Base-by-base conservation (phyloP, 169 alveolate genomes). In the Plasmodium gonderi region DNA sequence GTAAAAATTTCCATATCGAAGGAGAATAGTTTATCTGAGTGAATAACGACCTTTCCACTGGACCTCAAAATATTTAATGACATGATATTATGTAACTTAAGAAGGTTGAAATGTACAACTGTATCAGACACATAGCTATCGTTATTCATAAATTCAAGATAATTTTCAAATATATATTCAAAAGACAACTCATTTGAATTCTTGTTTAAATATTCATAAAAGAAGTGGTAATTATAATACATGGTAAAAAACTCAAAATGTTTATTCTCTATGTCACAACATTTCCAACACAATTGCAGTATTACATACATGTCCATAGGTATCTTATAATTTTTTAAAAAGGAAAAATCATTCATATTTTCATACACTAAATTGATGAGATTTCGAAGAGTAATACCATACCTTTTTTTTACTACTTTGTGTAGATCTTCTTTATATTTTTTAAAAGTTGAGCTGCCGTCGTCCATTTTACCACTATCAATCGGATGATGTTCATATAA, bases 1-100 rank as follows among this genome's bases (percentile, higher is more conserved):
- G 89, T 74, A 29, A 36, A 38, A 74, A 87, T 87, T 9, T 87
- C 93, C 93, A 87, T 87, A 44, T 87, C 93, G 45, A 87, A 87
- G 23, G 93, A 67, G 47, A 87, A 87, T 42, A 87, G 47, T n/a
- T 87, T 65, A 7, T 87, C 93, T 17, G 93, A 87, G 47, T 87
- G 93, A 38, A 87, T 87, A 20, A 54, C 87, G 17, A 87, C 87
- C 33, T 87, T 75, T 8, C 93, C 93, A 74, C 87, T 87, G n/a
- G 87, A 54, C 9, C 93, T 76, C 47, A 87, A 65, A 31, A 87
- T 75, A 42, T 87, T 87, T 64, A 87, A 64, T 12, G 93, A 74
- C 72, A 87, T 87, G 14, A 75, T 49, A 31, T 75, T 87, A 44
- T 87, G 93, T 9, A 87, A 42, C 20, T 87, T 87, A 75, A 75